Evolutionary conservation across 495 filamentous ascomycete genomes (phyloP).

Genomic region (Penicillium subrubescens): DNA sequence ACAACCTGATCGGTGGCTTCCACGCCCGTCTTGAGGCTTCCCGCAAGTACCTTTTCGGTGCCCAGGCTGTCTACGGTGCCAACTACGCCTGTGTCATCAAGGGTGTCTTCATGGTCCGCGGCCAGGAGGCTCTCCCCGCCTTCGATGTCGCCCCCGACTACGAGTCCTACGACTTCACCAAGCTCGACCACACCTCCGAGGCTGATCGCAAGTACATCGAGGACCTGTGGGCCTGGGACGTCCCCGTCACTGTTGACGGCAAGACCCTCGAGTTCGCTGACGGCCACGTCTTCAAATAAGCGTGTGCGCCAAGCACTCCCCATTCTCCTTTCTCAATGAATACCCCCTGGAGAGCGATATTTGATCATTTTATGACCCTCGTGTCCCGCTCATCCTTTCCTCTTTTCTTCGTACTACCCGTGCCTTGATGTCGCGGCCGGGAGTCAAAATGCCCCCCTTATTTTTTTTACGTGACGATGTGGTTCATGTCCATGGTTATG

Average conservation of each 20-base stretch:
- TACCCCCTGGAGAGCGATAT: slow-evolving; percentile 24
- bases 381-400: slow-evolving; percentile 16
- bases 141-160: slow-evolving; percentile 97
- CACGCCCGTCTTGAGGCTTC: slow-evolving; percentile 95
- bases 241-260: slow-evolving; percentile 72
- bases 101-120: slow-evolving; percentile 93
- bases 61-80: slow-evolving; percentile 81
- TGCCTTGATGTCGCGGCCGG: slow-evolving; percentile 9
- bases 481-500: slow-evolving; percentile 36
- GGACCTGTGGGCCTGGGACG: slow-evolving; percentile 88
- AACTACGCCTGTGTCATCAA: slow-evolving; percentile 85
- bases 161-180: slow-evolving; percentile 94
- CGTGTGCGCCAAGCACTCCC: slow-evolving; percentile 23
- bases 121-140: slow-evolving; percentile 80
- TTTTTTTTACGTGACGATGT: slow-evolving; percentile 34
- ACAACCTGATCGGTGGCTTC: slow-evolving; percentile 95
- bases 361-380: slow-evolving; percentile 10
- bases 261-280: slow-evolving; percentile 80
- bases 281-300: slow-evolving; percentile 99
- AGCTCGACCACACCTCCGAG: slow-evolving; percentile 83
- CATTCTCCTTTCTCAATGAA: slow-evolving; percentile 17
- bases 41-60: slow-evolving; percentile 98
- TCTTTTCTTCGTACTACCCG: slow-evolving; percentile 2
- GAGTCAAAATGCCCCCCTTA: slow-evolving; percentile 20
- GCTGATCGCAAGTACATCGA: slow-evolving; percentile 84